Conservation (phyloP, 176 grass and related monocot genomes). For the Poa pratensis region DNA sequence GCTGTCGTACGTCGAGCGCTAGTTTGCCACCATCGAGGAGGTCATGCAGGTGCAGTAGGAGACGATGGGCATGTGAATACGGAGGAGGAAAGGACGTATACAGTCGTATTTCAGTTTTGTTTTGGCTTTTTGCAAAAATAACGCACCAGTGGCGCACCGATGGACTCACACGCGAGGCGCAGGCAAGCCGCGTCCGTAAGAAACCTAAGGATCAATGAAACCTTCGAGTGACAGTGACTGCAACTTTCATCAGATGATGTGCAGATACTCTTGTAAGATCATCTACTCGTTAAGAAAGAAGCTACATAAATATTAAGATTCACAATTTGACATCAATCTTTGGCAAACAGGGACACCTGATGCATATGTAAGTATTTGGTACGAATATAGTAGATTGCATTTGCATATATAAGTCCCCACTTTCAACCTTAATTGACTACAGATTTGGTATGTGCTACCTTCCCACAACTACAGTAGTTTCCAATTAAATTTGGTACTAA, state of each 20-base stretch:
- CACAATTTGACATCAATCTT: conserved; percentile 19
- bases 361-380: not conserved
- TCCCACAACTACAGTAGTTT: conserved; percentile 7
- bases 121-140: too few relatives aligned
- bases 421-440: conserved; percentile 16
- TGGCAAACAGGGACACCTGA: conserved; percentile 23
- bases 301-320: conserved; percentile 24
- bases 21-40: too few relatives aligned
- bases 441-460: conserved; percentile 20
- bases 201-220: conserved; percentile 27
- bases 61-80: too few relatives aligned
- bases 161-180: too few relatives aligned
- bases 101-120: too few relatives aligned
- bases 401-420: not conserved
- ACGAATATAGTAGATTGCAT: not conserved
- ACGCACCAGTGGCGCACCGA: too few relatives aligned
- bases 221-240: not conserved
- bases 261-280: not conserved
- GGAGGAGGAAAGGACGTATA: too few relatives aligned
- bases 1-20: too few relatives aligned
- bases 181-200: not conserved
- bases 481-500: not conserved
- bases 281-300: conserved; percentile 26
- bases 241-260: conserved; percentile 13
- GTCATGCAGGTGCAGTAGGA: too few relatives aligned